These are phyloP conservation scores for Colletotrichum cordylinicola DNA, from an alignment of 2,329 filamentous ascomycete species.

Conservation along the genomic window DNA sequence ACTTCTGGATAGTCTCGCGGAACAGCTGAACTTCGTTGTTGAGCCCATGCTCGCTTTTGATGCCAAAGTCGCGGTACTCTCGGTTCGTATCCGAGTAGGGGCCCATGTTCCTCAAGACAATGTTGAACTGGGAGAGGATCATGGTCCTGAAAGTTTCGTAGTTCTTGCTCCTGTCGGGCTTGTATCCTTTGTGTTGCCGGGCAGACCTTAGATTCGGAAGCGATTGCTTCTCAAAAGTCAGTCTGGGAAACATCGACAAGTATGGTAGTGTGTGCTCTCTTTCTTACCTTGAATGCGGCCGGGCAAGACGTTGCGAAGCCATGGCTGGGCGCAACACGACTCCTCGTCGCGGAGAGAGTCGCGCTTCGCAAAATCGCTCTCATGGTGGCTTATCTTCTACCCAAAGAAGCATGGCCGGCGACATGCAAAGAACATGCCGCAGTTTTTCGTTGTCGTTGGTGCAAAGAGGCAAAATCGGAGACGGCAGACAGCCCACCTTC, in stretches of 20 bases:
- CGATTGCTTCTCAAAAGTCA: not conserved
- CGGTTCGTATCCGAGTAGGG: conserved; percentile 15
- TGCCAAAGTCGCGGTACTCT: conserved; percentile 24
- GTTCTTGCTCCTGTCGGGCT: not conserved
- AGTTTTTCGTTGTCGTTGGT: not conserved
- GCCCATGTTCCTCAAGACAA: conserved; percentile 15
- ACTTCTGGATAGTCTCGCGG: conserved; percentile 46
- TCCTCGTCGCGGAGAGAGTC: conserved; percentile 2
- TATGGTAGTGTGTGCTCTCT: not conserved
- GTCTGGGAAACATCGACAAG: not conserved
- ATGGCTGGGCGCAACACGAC: conserved; percentile 4
- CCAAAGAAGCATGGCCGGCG: conserved; percentile 5
- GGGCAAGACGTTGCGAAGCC: conserved; percentile 17
- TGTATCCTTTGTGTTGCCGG: not conserved
- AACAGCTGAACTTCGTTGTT: conserved; percentile 52
- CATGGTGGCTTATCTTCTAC: conserved; percentile 11
- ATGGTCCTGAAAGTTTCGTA: conserved; percentile 22
- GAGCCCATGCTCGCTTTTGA: conserved; percentile 42
- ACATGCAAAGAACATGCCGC: not conserved
- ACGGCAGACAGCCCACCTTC: not conserved
- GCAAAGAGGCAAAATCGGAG: not conserved
- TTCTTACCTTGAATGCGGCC: conserved; percentile 12
- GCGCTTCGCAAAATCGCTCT: conserved; percentile 12
- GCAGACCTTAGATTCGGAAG: not conserved
- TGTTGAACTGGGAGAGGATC: conserved; percentile 21